Evolutionary conservation across 306 rosid species (phyloP).

Genomic region (Dryas octopetala): DNA sequence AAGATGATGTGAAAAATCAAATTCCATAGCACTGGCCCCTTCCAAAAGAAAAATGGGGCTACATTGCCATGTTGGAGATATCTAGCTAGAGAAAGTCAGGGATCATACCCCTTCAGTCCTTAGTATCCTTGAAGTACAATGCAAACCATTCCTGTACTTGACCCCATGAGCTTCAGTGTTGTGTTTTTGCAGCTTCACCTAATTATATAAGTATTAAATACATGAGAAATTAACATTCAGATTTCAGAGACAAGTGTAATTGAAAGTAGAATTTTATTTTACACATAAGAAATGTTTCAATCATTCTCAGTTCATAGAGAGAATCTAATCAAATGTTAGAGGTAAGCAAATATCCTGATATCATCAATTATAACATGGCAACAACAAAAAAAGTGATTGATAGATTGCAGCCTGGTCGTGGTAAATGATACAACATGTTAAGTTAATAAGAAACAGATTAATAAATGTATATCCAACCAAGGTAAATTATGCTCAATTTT

Average conservation of each 20-base stretch:
- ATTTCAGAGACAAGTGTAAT: background rate
- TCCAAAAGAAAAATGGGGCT: background rate
- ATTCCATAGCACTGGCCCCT: background rate
- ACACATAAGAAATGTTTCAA: background rate
- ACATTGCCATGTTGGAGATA: background rate
- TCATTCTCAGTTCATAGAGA: constrained; percentile 1
- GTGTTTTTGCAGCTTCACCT: constrained; percentile 95
- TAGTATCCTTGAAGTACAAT: constrained; percentile 83
- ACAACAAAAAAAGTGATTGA: background rate
- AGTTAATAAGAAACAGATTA: background rate
- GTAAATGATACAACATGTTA: background rate
- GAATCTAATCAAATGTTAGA: background rate
- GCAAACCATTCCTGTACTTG: constrained; percentile 66
- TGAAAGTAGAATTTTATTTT: background rate
- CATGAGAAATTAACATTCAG: background rate
- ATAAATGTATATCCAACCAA: background rate
- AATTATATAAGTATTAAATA: background rate
- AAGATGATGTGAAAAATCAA: background rate
- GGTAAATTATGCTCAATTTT: background rate
- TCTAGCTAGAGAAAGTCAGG: constrained; percentile 27
- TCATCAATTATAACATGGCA: constrained; percentile 13
- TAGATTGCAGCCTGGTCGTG: constrained; percentile 6
- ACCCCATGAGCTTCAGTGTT: constrained; percentile 67
- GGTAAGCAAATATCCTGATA: constrained; percentile 8
- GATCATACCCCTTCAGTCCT: constrained; percentile 85